Percentiles rank a stretch among this genome's conserved stretches.
These are phyloP conservation scores for Colletotrichum theobromicola DNA, from an alignment of 2,329 filamentous ascomycete species.

Conservation along the genomic window DNA sequence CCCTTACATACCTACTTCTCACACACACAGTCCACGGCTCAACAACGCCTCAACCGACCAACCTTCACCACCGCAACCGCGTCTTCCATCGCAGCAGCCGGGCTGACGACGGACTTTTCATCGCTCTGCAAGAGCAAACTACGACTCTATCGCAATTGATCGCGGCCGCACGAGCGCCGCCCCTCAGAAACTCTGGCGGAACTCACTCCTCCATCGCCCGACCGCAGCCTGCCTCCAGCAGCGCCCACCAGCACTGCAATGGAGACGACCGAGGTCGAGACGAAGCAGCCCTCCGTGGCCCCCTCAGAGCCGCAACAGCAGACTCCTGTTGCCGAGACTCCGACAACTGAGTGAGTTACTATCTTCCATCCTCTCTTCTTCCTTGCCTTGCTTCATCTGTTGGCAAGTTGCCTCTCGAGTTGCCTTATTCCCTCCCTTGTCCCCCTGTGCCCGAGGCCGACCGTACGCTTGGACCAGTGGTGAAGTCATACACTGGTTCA, in stretches of 20 bases:
- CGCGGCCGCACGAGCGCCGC: neutral
- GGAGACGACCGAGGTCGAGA: slow-evolving; percentile 18
- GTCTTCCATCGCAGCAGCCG: neutral
- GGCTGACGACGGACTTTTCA: neutral
- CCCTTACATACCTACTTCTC: neutral
- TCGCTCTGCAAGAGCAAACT: neutral
- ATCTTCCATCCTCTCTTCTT: neutral
- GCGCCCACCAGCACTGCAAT: neutral
- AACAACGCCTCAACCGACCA: neutral
- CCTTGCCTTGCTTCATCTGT: neutral
- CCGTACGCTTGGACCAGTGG: slow-evolving; percentile 3
- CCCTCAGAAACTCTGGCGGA: neutral
- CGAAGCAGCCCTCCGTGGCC: slow-evolving; percentile 17
- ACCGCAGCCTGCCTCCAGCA: neutral
- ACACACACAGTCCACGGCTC: neutral
- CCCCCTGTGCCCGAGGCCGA: neutral
- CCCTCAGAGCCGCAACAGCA: slow-evolving; percentile 15
- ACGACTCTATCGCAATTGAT: neutral
- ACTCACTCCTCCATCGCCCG: neutral
- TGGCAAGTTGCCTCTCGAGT: neutral
- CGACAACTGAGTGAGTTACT: slow-evolving; percentile 13
- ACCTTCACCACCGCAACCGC: neutral
- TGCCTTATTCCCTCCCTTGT: neutral
- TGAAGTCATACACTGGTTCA: slow-evolving; percentile 14
- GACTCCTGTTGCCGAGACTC: slow-evolving; percentile 9